phyloP scores from a whole-genome alignment of 495 filamentous ascomycete species.

The Tuber aestivum region DNA sequence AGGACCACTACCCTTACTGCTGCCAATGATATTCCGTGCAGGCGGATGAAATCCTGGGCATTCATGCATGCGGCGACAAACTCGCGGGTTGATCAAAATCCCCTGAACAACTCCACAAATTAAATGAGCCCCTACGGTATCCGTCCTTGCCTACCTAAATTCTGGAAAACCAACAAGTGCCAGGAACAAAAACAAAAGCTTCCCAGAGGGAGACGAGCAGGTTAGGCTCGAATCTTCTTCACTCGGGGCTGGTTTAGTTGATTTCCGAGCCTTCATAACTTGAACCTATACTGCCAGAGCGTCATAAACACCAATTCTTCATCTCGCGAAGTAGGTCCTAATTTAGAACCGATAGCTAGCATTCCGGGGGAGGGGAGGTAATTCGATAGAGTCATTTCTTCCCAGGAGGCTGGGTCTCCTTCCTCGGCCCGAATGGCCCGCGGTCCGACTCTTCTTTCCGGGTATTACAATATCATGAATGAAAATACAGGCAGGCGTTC shows the following conservation, averaged over 20 bases:
- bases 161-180: background rate
- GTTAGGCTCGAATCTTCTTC: background rate
- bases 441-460: background rate
- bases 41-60: background rate
- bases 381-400: background rate
- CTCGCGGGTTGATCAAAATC: background rate
- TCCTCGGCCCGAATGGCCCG: background rate
- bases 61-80: background rate
- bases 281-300: background rate
- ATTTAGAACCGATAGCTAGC: background rate
- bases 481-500: background rate
- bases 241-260: background rate
- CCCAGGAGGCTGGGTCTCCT: background rate
- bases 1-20: too few relatives aligned
- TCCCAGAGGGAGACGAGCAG: background rate
- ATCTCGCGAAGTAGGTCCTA: background rate
- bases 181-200: background rate
- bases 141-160: background rate
- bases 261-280: background rate
- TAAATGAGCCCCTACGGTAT: background rate
- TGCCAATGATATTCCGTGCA: background rate
- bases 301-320: background rate
- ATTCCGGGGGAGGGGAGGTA: background rate
- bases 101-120: too few relatives aligned
- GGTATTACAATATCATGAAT: background rate